phyloP scores from a whole-genome alignment of 1,284 basidiomycete genomes.

The Pholiota adiposa region DNA sequence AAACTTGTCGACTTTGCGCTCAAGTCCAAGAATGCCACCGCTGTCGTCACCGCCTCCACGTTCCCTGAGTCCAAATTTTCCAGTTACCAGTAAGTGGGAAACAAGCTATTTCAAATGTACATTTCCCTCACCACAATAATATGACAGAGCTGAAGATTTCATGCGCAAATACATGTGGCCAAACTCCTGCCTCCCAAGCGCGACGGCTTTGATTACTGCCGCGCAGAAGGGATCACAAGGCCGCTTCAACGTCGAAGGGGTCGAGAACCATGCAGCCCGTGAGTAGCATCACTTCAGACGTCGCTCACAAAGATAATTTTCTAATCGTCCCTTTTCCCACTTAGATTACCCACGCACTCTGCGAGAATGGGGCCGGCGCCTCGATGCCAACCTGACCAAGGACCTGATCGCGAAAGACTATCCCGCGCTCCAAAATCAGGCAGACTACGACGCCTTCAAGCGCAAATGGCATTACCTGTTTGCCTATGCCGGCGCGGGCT shows the following conservation, averaged over 20 bases:
- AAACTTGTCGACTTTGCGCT: conserved; percentile 81
- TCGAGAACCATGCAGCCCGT: conserved; percentile 87
- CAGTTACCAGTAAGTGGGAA: conserved; percentile 61
- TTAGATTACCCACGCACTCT: conserved; percentile 87
- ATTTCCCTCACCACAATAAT: not conserved
- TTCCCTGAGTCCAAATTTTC: conserved; percentile 82
- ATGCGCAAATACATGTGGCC: conserved; percentile 95
- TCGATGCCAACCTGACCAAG: conserved; percentile 65
- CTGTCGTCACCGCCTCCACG: conserved; percentile 80
- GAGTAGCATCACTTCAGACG: conserved; percentile 29
- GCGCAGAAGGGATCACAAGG: conserved; percentile 69
- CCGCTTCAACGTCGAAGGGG: conserved; percentile 81
- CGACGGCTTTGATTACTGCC: conserved; percentile 72
- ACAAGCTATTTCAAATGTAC: not conserved
- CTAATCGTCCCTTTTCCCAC: not conserved
- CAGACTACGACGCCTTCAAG: conserved; percentile 66
- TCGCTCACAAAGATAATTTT: not conserved
- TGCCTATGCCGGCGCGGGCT: conserved; percentile 76
- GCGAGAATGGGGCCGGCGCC: conserved; percentile 84
- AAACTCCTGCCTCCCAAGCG: conserved; percentile 85
- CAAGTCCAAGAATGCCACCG: conserved; percentile 71
- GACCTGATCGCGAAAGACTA: conserved; percentile 60
- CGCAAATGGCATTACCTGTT: conserved; percentile 82
- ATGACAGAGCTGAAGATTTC: conserved; percentile 77
- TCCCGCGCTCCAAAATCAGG: conserved; percentile 54